A percentile compares a stretch with the other conserved stretches of the same genome.
These are phyloP conservation scores for Eruca vesicaria DNA, from an alignment of 441 rosid species.

Conservation along the genomic window DNA sequence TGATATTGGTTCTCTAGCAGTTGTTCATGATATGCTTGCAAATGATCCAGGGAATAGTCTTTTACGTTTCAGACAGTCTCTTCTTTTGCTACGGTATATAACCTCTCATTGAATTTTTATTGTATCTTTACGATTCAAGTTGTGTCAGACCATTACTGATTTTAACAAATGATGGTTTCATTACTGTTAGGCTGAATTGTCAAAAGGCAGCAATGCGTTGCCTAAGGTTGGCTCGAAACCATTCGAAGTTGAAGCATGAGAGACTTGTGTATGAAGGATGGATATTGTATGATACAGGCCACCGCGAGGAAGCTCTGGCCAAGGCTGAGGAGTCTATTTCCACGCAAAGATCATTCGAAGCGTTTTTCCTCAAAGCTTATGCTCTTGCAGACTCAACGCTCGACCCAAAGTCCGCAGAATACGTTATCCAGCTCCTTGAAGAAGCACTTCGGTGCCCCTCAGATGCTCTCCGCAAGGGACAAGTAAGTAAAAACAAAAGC, in stretches of 20 bases:
- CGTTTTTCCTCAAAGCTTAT: conserved; percentile 96
- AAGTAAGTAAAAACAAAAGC: conserved; percentile 47
- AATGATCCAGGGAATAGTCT: conserved; percentile 94
- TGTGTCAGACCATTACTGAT: not conserved
- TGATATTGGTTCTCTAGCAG: conserved; percentile 92
- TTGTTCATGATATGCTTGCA: conserved; percentile 87
- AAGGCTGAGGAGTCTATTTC: conserved; percentile 90
- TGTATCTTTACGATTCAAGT: not conserved
- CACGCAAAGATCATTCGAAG: conserved; percentile 93
- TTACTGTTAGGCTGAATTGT: conserved; percentile 73
- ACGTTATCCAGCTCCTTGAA: conserved; percentile 78
- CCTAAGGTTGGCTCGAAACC: conserved; percentile 85
- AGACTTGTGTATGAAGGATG: conserved; percentile 97
- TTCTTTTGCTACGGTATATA: conserved; percentile 57
- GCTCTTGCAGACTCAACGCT: conserved; percentile 76
- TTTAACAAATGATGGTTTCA: conserved; percentile 18
- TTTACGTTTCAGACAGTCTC: conserved; percentile 87
- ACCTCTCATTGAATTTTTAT: not conserved
- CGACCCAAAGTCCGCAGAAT: conserved; percentile 61
- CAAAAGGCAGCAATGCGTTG: conserved; percentile 97
- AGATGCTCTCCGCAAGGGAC: conserved; percentile 98
- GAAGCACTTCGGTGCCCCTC: conserved; percentile 98
- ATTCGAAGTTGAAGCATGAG: conserved; percentile 77
- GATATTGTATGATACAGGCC: conserved; percentile 92
- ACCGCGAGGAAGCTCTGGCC: conserved; percentile 92